These are phyloP conservation scores for Suhomyces choctaworum DNA, from an alignment of 1,139 yeast genomes.

Conservation along the genomic window DNA sequence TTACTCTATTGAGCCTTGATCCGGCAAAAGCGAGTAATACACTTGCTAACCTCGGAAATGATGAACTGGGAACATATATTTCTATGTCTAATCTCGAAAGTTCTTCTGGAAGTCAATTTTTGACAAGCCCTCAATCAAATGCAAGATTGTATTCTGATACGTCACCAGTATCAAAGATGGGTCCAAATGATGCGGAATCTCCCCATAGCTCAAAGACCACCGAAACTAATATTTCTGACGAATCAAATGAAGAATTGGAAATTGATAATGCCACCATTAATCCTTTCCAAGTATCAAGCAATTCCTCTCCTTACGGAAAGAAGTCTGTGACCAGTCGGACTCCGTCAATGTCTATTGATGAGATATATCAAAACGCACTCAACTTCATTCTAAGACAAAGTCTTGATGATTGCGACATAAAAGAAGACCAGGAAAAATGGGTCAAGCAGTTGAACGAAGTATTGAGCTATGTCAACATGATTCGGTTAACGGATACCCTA, in stretches of 20 bases:
- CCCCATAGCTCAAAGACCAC: conserved; percentile 1
- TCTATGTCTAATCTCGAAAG: conserved; percentile 1
- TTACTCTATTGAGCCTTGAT: conserved; percentile 3
- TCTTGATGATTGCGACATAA: conserved; percentile 55
- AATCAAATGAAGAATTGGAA: neutral
- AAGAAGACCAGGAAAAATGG: conserved; percentile 48
- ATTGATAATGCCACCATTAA: neutral
- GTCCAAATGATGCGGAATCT: neutral
- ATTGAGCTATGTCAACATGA: conserved; percentile 27
- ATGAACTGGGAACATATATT: neutral
- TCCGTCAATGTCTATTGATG: conserved; percentile 10
- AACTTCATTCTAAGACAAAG: conserved; percentile 59
- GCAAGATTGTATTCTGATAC: conserved; percentile 2
- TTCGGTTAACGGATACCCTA: conserved; percentile 63
- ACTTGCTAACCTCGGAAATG: neutral
- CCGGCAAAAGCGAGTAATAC: neutral
- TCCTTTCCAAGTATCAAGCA: conserved; percentile 3
- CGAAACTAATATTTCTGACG: conserved; percentile 1
- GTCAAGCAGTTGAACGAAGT: conserved; percentile 25
- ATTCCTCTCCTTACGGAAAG: conserved; percentile 3
- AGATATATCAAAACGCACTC: conserved; percentile 27
- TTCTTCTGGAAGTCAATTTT: conserved; percentile 1
- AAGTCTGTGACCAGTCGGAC: neutral
- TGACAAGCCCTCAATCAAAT: conserved; percentile 3
- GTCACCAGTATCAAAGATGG: conserved; percentile 1